A percentile compares a stretch with the other conserved stretches of the same genome.
Conservation (phyloP, 169 alveolate genomes). For the Eimeria nieschulzi region DNA sequence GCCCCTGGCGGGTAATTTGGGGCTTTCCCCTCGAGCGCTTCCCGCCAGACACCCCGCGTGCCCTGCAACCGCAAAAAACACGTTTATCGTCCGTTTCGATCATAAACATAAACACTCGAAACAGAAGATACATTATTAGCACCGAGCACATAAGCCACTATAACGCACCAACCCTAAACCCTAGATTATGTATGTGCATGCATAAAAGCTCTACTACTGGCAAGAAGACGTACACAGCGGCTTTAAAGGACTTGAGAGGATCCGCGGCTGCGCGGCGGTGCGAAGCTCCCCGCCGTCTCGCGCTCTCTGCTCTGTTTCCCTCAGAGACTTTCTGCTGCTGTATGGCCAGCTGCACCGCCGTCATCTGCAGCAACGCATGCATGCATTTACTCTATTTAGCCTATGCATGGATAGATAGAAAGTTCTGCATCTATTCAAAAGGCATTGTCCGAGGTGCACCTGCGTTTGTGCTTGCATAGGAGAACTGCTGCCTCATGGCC, state of each 20-base stretch:
- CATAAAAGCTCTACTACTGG: too few relatives aligned
- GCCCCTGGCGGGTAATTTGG: slow-evolving; percentile 66
- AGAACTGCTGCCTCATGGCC: too few relatives aligned
- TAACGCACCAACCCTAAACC: too few relatives aligned
- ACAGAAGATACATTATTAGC: too few relatives aligned
- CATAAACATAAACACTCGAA: too few relatives aligned
- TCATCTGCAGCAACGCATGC: slow-evolving; percentile 2
- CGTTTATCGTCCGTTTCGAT: neutral
- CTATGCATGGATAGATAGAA: too few relatives aligned
- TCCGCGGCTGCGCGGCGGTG: slow-evolving; percentile 44
- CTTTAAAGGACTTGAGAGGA: slow-evolving; percentile 61
- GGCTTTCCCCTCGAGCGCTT: slow-evolving; percentile 17
- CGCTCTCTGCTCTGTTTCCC: neutral
- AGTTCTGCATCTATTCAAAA: too few relatives aligned
- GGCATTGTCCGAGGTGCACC: too few relatives aligned
- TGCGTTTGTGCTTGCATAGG: too few relatives aligned
- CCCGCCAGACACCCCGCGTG: slow-evolving; percentile 21
- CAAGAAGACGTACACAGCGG: slow-evolving; percentile 34
- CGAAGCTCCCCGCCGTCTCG: neutral
- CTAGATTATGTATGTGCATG: too few relatives aligned
- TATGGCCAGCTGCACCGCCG: slow-evolving; percentile 70
- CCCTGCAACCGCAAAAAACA: slow-evolving; percentile 11
- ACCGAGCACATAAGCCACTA: too few relatives aligned
- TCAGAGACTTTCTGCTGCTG: slow-evolving; percentile 29
- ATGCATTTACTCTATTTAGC: too few relatives aligned